Conservation (phyloP, 257 asterid species). For the Cynanchum wilfordii region DNA sequence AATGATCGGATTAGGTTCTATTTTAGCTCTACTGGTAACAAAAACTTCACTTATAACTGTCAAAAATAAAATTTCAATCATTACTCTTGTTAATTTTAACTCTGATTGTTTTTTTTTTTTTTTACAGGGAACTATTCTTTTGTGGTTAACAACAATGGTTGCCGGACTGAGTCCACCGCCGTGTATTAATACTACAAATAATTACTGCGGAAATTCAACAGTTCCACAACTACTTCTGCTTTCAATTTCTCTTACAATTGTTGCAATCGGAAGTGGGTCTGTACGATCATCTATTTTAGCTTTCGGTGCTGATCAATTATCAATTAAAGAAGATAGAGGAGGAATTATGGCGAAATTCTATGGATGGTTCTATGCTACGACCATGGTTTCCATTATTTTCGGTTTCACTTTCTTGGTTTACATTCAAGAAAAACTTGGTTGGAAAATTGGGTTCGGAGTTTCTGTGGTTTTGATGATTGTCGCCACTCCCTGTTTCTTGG, state of each 20-base stretch:
- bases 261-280: slow-evolving; percentile 74
- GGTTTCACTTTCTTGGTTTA: slow-evolving; percentile 56
- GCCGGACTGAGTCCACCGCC: slow-evolving; percentile 60
- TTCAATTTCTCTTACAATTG: slow-evolving; percentile 39
- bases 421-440: slow-evolving; percentile 69
- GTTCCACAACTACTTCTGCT: slow-evolving; percentile 37
- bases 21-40: neutral
- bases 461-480: slow-evolving; percentile 41
- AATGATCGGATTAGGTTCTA: neutral
- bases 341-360: slow-evolving; percentile 38
- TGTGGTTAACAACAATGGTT: slow-evolving; percentile 61
- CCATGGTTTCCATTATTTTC: slow-evolving; percentile 33
- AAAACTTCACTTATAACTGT: too few relatives aligned
- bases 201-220: slow-evolving; percentile 34
- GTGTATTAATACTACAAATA: slow-evolving; percentile 23
- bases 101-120: too few relatives aligned
- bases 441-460: slow-evolving; percentile 67
- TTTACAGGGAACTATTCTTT: slow-evolving; percentile 49
- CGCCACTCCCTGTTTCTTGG: slow-evolving; percentile 34
- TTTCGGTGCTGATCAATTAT: slow-evolving; percentile 66
- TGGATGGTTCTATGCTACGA: slow-evolving; percentile 60
- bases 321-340: slow-evolving; percentile 14
- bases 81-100: too few relatives aligned
- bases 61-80: too few relatives aligned
- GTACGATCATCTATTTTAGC: slow-evolving; percentile 52